Evolutionary conservation across 805 yeast genomes (phyloP).

Genomic region (Komagataella pastoris): DNA sequence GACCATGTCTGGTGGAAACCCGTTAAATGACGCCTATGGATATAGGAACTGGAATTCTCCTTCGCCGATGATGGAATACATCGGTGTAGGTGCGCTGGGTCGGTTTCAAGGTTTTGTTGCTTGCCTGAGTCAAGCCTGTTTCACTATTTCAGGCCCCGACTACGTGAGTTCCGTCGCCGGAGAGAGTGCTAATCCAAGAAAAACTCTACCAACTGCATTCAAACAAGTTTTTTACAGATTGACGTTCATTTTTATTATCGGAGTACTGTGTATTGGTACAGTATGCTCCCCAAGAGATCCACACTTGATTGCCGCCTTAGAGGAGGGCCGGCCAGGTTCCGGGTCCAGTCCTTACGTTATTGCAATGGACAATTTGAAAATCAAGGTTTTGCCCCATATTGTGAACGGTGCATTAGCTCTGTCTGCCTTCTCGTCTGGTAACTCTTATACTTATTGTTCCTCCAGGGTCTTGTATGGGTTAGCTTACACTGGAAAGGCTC

Average conservation of each 20-base stretch:
- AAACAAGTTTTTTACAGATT: constrained; percentile 31
- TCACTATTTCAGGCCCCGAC: constrained; percentile 36
- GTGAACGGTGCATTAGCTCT: constrained; percentile 28
- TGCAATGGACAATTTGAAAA: constrained; percentile 31
- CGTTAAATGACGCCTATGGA: constrained; percentile 24
- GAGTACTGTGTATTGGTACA: constrained; percentile 31
- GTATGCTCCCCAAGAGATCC: constrained; percentile 31
- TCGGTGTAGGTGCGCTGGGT: constrained; percentile 28
- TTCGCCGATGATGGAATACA: constrained; percentile 20
- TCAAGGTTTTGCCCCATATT: constrained; percentile 28
- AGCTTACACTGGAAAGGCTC: constrained; percentile 34
- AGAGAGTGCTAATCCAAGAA: constrained; percentile 33
- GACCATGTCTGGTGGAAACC: constrained; percentile 40
- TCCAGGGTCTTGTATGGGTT: constrained; percentile 34
- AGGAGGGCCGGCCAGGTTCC: constrained; percentile 25
- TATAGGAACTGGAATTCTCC: constrained; percentile 17
- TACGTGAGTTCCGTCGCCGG: constrained; percentile 33
- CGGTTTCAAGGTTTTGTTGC: constrained; percentile 31
- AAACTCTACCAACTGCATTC: constrained; percentile 31
- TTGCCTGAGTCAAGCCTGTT: constrained; percentile 26
- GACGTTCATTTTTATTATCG: constrained; percentile 31
- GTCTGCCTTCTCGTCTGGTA: constrained; percentile 34
- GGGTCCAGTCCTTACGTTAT: constrained; percentile 36
- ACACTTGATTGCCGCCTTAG: constrained; percentile 17
- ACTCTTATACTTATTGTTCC: constrained; percentile 31